Evolutionary conservation across 768 basidiomycete genomes (phyloP).

Genomic region (Agrocybe chaxingu): DNA sequence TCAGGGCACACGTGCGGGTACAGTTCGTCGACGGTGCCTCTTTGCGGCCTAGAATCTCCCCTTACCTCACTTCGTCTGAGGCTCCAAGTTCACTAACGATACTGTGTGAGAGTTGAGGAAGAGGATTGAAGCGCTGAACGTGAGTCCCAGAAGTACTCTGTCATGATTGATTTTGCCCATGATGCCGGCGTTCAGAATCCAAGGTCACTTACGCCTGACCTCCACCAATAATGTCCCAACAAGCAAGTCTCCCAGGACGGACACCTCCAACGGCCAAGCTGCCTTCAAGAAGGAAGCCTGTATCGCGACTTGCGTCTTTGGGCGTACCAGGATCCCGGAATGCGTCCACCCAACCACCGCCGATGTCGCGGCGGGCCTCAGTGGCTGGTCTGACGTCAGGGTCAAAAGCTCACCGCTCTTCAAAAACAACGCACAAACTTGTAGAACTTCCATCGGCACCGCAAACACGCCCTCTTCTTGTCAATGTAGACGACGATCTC

Average conservation of each 20-base stretch:
- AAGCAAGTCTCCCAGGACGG: conserved; percentile 12
- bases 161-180: too few species aligned
- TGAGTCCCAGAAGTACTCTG: too few species aligned
- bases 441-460: conserved; percentile 88
- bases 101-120: too few species aligned
- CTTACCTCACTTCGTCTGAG: too few species aligned
- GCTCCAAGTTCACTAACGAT: too few species aligned
- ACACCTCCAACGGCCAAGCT: conserved; percentile 24
- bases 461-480: conserved; percentile 70
- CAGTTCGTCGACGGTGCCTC: too few species aligned
- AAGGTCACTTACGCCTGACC: background rate
- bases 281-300: conserved; percentile 27
- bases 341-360: conserved; percentile 8
- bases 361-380: conserved; percentile 33
- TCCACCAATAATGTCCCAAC: conserved; percentile 11
- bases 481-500: conserved; percentile 39
- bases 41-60: too few species aligned
- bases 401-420: conserved; percentile 70
- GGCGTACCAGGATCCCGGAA: conserved; percentile 20
- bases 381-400: conserved; percentile 35
- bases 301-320: conserved; percentile 27
- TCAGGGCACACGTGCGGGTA: too few species aligned
- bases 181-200: too few species aligned
- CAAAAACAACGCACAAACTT: conserved; percentile 89
- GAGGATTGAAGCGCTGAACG: too few species aligned